Conservation (phyloP, 1,139 yeast genomes). For the Candida anutae region DNA sequence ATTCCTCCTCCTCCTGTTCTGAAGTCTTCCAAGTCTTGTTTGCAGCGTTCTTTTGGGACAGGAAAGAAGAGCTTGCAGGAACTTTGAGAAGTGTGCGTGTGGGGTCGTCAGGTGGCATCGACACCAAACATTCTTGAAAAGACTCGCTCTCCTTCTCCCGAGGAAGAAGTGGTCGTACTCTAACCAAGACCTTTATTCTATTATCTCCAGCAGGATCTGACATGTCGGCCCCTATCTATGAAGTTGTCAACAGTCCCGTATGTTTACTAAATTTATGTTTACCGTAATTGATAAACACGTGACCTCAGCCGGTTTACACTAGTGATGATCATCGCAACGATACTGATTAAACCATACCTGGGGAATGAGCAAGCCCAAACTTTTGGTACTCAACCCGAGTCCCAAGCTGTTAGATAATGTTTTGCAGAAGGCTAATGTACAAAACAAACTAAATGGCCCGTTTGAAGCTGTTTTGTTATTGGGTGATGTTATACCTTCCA, state of each 20-base stretch:
- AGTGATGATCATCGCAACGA: too few species aligned
- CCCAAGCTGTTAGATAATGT: slow-evolving; percentile 32
- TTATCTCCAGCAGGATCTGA: too few species aligned
- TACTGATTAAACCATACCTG: too few species aligned
- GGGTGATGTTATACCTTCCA: slow-evolving; percentile 34
- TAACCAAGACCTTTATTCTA: slow-evolving; percentile 36
- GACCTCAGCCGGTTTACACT: too few species aligned
- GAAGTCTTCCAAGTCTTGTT: slow-evolving; percentile 3
- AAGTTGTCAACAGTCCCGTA: too few species aligned
- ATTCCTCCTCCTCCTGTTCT: slow-evolving; percentile 12
- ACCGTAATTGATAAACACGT: too few species aligned
- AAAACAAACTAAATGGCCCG: slow-evolving; percentile 55
- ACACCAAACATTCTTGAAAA: slow-evolving; percentile 15
- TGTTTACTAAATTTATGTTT: too few species aligned
- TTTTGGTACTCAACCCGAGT: slow-evolving; percentile 45
- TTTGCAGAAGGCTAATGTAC: slow-evolving; percentile 39
- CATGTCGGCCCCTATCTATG: too few species aligned
- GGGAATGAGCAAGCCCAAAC: slow-evolving; percentile 17
- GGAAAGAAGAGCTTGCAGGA: slow-evolving; percentile 14
- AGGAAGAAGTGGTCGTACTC: slow-evolving; percentile 37
- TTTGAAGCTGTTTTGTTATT: slow-evolving; percentile 49
- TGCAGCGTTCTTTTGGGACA: slow-evolving; percentile 1
- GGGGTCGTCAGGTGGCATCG: slow-evolving; percentile 23
- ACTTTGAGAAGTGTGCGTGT: slow-evolving; percentile 14
- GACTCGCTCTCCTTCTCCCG: slow-evolving; percentile 19